Evolutionary conservation across 306 rosid species (phyloP).

Genomic region (Acacia confusa): DNA sequence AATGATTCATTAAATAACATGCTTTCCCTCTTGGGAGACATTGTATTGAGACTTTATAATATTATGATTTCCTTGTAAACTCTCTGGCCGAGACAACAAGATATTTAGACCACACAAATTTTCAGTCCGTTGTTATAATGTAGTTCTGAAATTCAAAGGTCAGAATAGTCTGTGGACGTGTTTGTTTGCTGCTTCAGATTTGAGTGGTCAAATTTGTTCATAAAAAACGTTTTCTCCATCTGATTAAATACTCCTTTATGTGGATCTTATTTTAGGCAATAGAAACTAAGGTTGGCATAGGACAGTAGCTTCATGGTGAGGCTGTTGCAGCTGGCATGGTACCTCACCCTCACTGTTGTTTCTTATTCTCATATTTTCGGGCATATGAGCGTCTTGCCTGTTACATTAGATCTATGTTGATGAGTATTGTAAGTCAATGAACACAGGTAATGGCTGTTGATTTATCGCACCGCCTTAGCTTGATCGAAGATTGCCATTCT

Average conservation of each 20-base stretch:
- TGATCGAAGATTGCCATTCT: slow-evolving; percentile 84
- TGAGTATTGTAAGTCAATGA: slow-evolving; percentile 23
- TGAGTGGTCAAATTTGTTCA: background rate
- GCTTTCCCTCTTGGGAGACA: background rate
- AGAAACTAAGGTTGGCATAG: slow-evolving; percentile 83
- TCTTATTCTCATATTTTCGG: slow-evolving; percentile 2
- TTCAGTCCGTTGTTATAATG: background rate
- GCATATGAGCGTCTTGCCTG: background rate
- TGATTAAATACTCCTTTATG: slow-evolving; percentile 16
- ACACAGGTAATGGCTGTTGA: slow-evolving; percentile 94
- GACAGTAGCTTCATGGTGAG: slow-evolving; percentile 98
- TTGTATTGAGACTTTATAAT: background rate
- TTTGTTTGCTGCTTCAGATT: slow-evolving; percentile 7
- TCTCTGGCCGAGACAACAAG: background rate
- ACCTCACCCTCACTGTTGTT: slow-evolving; percentile 13
- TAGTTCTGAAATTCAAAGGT: slow-evolving; percentile 3
- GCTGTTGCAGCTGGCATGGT: slow-evolving; percentile 99
- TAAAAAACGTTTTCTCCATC: background rate
- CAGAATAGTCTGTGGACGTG: background rate
- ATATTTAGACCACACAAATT: background rate
- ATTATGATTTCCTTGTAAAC: background rate
- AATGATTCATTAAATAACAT: background rate
- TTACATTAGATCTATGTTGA: slow-evolving; percentile 4
- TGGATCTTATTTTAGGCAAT: slow-evolving; percentile 65
- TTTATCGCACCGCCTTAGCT: slow-evolving; percentile 90